Base-by-base conservation (phyloP, 805 yeast genomes). In the Myxozyma nipponensis region DNA sequence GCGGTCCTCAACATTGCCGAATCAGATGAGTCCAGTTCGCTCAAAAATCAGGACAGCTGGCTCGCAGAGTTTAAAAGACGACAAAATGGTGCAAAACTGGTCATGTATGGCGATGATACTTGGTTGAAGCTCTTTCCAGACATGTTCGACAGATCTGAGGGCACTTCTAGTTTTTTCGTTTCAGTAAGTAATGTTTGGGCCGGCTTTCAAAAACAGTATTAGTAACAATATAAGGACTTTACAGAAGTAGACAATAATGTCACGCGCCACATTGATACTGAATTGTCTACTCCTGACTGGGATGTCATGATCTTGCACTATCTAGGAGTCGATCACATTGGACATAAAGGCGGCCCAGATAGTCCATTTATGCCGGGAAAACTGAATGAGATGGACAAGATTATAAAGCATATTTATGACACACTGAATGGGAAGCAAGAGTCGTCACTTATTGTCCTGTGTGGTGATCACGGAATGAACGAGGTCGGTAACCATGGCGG, bases 381-480 rank as follows among this genome's bases (percentile, higher is more conserved):
- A 62, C 97, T 89, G 54, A 50, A 47, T 3, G 98, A 93, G 66
- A 87, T 93, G 96, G 97, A 93, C 64, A 57, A 51, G 0, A 76
- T 93, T 0, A 69, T 90, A 1, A 54, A 73, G 42, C 62, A 70
- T 34, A 64, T 91, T 0, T 86, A 79, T 62, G 63, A 68, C 2
- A 47, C 63, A 7, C 47, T 56, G 19, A 58, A 64, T n/a, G 72
- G 69, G 17, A 75, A 75, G 7, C 46, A 36, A 9, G 40, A 47
- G 39, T 69, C 72, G 19, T 83, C 95, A 0, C 66, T 93, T 43
- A 67, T 91, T 21, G 77, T 90, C 3, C 77, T 90, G 0, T 69
- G 86, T 73, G 98, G 98, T 0, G 98, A 90, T 61, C 98, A 90
- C 66, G 98, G 97, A 2, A 90, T 90, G 97, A 89, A 89, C 63